Conservation (phyloP, 1,284 basidiomycete species). For the Malassezia nana region DNA sequence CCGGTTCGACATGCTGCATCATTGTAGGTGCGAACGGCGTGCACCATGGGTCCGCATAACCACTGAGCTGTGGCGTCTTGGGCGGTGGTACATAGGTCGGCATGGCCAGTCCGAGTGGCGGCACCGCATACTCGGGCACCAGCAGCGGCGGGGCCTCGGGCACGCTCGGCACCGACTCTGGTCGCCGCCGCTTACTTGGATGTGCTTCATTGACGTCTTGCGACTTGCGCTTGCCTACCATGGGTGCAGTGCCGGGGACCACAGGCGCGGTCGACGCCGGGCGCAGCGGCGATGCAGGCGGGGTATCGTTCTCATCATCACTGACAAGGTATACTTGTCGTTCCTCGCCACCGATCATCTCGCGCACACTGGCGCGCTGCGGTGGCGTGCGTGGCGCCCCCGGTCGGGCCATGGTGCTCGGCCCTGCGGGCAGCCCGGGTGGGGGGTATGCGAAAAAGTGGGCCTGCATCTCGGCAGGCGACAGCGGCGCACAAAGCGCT, state of each 20-base stretch:
- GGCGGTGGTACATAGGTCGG: not conserved
- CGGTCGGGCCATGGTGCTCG: not conserved
- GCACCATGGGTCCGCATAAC: not conserved
- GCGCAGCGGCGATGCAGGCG: constrained; percentile 9
- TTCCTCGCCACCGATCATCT: constrained; percentile 15
- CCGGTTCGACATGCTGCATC: not conserved
- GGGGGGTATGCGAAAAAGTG: not conserved
- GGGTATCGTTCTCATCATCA: constrained; percentile 14
- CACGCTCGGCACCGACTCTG: constrained; percentile 1
- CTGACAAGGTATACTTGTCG: constrained; percentile 16
- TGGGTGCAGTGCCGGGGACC: not conserved
- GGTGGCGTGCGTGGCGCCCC: not conserved
- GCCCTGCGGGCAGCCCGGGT: not conserved
- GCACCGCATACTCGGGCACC: not conserved
- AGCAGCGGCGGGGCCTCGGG: constrained; percentile 7
- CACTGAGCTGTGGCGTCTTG: not conserved
- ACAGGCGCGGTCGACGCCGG: not conserved
- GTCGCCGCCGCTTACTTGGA: constrained; percentile 12
- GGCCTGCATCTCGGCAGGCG: not conserved
- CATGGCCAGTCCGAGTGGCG: not conserved
- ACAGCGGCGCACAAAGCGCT: not conserved
- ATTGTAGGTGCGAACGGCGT: not conserved
- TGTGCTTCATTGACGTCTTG: not conserved
- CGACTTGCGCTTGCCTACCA: constrained; percentile 14
- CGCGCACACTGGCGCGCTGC: constrained; percentile 2